A percentile compares a stretch with the other conserved stretches of the same genome.
Conservation (phyloP, 495 filamentous ascomycete species). For the Aspergillus haitiensis region DNA sequence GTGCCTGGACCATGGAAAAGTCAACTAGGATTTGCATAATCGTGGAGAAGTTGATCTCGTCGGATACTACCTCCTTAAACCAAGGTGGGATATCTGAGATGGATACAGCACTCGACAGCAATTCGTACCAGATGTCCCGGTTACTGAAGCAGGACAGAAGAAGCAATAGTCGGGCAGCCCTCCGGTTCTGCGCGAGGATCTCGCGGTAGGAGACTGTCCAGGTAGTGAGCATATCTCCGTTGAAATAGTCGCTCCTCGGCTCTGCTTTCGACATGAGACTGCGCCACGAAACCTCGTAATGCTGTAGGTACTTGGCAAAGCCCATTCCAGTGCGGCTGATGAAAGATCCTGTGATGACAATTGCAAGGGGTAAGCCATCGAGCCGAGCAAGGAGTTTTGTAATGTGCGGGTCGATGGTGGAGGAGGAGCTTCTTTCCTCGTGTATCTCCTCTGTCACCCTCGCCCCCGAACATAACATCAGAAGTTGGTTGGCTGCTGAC, state of each 20-base stretch:
- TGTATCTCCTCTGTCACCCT: not conserved
- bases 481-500: slow-evolving; percentile 23
- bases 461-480: not conserved
- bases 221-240: slow-evolving; percentile 43
- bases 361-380: slow-evolving; percentile 45
- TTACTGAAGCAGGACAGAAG: slow-evolving; percentile 50
- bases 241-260: slow-evolving; percentile 39
- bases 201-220: slow-evolving; percentile 46
- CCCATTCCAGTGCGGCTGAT: slow-evolving; percentile 36
- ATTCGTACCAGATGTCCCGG: slow-evolving; percentile 53
- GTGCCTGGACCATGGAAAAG: slow-evolving; percentile 33
- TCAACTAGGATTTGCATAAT: slow-evolving; percentile 31
- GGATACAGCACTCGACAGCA: slow-evolving; percentile 26
- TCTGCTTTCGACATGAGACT: slow-evolving; percentile 23
- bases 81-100: slow-evolving; percentile 24
- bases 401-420: slow-evolving; percentile 14
- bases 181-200: slow-evolving; percentile 33
- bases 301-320: slow-evolving; percentile 35
- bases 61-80: slow-evolving; percentile 30
- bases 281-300: slow-evolving; percentile 26
- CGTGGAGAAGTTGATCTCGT: slow-evolving; percentile 30
- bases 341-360: slow-evolving; percentile 43
- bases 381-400: slow-evolving; percentile 29
- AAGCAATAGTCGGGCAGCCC: slow-evolving; percentile 42
- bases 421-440: not conserved